A percentile compares a stretch with the other conserved stretches of the same genome.
Evolutionary conservation across 805 yeast genomes (phyloP).

Genomic region (Metschnikowia proteae): DNA sequence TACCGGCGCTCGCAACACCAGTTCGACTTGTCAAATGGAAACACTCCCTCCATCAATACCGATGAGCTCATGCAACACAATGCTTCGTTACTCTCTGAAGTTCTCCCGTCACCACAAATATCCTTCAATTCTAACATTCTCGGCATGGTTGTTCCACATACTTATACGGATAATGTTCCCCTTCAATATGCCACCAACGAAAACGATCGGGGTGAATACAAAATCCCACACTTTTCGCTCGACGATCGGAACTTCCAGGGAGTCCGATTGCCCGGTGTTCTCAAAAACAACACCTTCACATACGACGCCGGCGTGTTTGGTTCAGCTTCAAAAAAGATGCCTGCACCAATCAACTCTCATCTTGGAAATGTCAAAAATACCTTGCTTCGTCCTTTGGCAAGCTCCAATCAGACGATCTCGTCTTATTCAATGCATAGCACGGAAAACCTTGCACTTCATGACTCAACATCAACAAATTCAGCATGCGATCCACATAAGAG

Average conservation of each 20-base stretch:
- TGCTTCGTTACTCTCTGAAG: constrained; percentile 29
- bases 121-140: constrained; percentile 5
- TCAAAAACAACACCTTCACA: constrained; percentile 8
- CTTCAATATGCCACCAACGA: neutral
- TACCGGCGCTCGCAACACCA: neutral
- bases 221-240: neutral
- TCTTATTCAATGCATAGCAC: constrained; percentile 9
- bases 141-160: neutral
- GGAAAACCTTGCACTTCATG: neutral
- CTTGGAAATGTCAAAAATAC: constrained; percentile 17
- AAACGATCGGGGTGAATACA: neutral
- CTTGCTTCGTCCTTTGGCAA: constrained; percentile 28
- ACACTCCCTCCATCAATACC: constrained; percentile 21
- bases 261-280: neutral
- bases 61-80: constrained; percentile 30
- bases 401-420: constrained; percentile 32
- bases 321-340: constrained; percentile 13
- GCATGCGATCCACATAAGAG: neutral
- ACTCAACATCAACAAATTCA: neutral
- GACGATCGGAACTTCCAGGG: neutral
- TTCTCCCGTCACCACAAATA: constrained; percentile 40
- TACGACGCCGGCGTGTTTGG: constrained; percentile 24
- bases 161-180: neutral
- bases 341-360: constrained; percentile 11
- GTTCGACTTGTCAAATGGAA: neutral